A percentile compares a stretch with the other conserved stretches of the same genome.
Conservation (phyloP, 1,139 yeast genomes). For the Yamadazyma pseudoaaseri region DNA sequence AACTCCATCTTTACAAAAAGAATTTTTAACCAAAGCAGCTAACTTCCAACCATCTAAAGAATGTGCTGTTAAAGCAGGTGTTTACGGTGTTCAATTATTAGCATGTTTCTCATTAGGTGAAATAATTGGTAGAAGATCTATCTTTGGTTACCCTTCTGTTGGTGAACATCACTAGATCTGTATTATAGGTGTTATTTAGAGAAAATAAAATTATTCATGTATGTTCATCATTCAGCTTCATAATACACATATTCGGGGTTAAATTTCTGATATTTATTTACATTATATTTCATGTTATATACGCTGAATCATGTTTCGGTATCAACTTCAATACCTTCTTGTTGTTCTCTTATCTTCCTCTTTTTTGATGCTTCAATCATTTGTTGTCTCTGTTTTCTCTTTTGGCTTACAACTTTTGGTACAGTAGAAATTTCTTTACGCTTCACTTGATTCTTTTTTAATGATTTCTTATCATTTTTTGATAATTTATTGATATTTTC, state of each 20-base stretch:
- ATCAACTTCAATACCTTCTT: background rate
- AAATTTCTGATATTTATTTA: too few species aligned
- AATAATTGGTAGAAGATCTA: conserved; percentile 91
- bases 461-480: conserved; percentile 60
- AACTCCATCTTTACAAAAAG: conserved; percentile 48
- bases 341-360: conserved; percentile 36
- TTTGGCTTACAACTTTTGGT: conserved; percentile 65
- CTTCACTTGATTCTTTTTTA: conserved; percentile 60
- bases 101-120: conserved; percentile 96
- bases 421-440: conserved; percentile 85
- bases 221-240: too few species aligned
- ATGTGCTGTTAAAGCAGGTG: conserved; percentile 64
- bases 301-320: background rate
- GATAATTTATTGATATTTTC: conserved; percentile 67
- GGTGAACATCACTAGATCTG: conserved; percentile 23
- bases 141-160: conserved; percentile 76
- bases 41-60: conserved; percentile 55
- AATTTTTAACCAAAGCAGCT: conserved; percentile 37
- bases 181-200: background rate
- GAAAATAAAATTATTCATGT: too few species aligned
- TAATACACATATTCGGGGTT: conserved; percentile 1
- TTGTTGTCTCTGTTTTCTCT: conserved; percentile 60
- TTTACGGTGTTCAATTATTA: conserved; percentile 77
- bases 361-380: conserved; percentile 82
- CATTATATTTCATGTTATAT: conserved; percentile 1